A percentile compares a stretch with the other conserved stretches of the same genome.
Conservation (phyloP, 179 eudicot species). For the Spinacia oleracea region DNA sequence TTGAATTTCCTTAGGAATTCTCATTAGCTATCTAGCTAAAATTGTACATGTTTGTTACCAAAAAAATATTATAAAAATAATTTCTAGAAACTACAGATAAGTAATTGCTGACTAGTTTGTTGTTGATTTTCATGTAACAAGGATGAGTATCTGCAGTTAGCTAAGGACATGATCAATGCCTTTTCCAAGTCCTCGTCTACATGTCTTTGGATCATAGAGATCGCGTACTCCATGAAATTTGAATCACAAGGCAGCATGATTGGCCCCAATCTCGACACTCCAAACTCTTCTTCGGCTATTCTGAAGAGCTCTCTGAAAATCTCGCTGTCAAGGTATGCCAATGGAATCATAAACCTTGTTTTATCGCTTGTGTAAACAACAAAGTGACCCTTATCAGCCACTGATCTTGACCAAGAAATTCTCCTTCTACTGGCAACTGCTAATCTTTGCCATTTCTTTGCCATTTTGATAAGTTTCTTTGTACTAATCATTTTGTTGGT, state of each 20-base stretch:
- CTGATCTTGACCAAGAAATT: conserved; percentile 21
- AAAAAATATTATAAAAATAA: neutral
- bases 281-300: conserved; percentile 46
- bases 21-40: neutral
- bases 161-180: conserved; percentile 8
- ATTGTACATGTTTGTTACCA: neutral
- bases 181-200: conserved; percentile 8
- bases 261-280: conserved; percentile 18
- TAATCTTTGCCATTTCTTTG: neutral
- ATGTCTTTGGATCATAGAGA: conserved; percentile 6
- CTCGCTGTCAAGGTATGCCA: conserved; percentile 27
- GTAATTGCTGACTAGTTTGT: neutral
- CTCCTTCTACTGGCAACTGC: conserved; percentile 1
- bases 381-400: conserved; percentile 38
- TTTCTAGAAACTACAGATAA: conserved; percentile 18
- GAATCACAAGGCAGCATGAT: conserved; percentile 42
- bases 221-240: conserved; percentile 27
- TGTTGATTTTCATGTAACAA: neutral
- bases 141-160: conserved; percentile 15
- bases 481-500: conserved; percentile 7
- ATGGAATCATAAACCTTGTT: conserved; percentile 36
- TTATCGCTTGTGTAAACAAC: conserved; percentile 34
- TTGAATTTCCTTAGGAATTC: neutral
- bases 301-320: conserved; percentile 39
- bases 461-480: conserved; percentile 1